These are phyloP conservation scores for Heliamphora pulchella DNA, from an alignment of 179 eudicot species.

Conservation along the genomic window DNA sequence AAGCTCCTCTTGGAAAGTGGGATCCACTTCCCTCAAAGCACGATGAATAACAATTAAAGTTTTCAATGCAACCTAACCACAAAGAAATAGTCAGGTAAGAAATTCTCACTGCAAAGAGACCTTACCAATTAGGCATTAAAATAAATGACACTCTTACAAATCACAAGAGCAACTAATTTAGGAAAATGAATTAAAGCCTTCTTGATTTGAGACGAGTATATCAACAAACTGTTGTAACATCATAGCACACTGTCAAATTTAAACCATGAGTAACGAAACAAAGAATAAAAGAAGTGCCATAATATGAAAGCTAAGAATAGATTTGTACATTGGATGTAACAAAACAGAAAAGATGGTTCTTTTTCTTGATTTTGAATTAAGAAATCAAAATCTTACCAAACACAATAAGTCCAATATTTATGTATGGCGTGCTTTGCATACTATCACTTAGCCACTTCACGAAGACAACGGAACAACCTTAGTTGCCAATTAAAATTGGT, in stretches of 20 bases:
- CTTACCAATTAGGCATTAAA: neutral
- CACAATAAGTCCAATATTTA: neutral
- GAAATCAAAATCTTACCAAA: neutral
- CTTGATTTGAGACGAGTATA: neutral
- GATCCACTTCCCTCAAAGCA: constrained; percentile 91
- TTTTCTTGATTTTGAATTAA: neutral
- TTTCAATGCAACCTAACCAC: constrained; percentile 80
- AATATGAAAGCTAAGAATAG: neutral
- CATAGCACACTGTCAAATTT: neutral
- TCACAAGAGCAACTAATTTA: neutral
- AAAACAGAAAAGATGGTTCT: neutral
- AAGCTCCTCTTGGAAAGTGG: constrained; percentile 86
- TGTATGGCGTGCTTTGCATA: neutral
- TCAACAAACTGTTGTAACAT: neutral
- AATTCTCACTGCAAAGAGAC: neutral
- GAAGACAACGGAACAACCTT: neutral
- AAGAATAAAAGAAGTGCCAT: neutral
- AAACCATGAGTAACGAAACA: neutral
- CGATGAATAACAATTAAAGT: constrained; percentile 88
- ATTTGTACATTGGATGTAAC: neutral
- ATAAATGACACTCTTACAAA: neutral
- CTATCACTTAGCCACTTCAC: neutral
- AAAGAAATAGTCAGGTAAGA: neutral
- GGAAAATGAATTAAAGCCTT: neutral
- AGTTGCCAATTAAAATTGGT: neutral